Evolutionary conservation across 1,284 basidiomycete genomes (phyloP), one percentile per base, ranked within the genome.

Genomic region (Ganoderma meredithae): DNA sequence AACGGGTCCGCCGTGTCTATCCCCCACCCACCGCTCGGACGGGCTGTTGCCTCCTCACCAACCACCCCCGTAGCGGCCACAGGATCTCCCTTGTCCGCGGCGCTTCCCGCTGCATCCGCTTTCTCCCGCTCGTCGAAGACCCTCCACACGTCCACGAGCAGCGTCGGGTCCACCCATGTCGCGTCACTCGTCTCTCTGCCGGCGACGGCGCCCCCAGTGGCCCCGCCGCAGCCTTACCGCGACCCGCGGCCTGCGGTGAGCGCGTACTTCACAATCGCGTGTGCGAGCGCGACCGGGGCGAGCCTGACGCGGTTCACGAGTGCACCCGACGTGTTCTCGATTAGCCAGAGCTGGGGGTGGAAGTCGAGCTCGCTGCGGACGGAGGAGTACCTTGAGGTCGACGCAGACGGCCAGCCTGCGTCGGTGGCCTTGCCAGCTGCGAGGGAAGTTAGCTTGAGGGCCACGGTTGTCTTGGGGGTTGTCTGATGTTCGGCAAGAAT

Each of bases 261-360:
- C 19, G 92, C 91, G 3, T 95, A 95, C 79, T 98, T 98, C 76
- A 88, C 88, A 56, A 91, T 98, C 70, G 89, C 88, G 68, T 97
- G 95, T 76, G 89, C 93, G 0, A 93, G 88, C 64, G 90, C 92
- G 13, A 90, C 93, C 7, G 95, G 96, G 8, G 90, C 91, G 3
- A 91, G 91, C 27, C 84, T 96, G 74, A 96, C 95, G 58, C 86
- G 90, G 59, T 98, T 98, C 77, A 87, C 89, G 67, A 95, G 93
- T 69, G 89, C 91, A 0, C 96, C 96, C 1, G 96, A 98, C 77
- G 85, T 88, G 60, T 98, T 98, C 76, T 86, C 90, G 27, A 85
- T 96, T 59, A 87, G 87, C 71, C 90, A 92, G 81, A 92, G 92
- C 75, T 93, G 91, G 92, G 91, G 92, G 1, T 94, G 92, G 91